Evolutionary conservation across 805 yeast species (phyloP).

Genomic region (Ogataea ganodermae): DNA sequence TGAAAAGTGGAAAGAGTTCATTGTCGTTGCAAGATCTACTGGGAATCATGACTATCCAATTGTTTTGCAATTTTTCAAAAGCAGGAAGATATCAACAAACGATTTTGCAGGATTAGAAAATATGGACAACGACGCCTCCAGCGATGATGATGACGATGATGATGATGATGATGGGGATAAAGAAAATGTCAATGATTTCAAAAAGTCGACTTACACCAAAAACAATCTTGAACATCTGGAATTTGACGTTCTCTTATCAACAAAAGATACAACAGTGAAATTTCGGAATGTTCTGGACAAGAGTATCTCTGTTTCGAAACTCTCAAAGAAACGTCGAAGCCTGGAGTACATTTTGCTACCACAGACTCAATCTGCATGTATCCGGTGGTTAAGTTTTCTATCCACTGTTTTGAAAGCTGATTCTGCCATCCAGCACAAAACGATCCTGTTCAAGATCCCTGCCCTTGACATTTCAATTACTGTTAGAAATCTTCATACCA

Average conservation of each 20-base stretch:
- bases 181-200: background rate
- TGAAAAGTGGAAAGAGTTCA: constrained; percentile 81
- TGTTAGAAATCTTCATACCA: constrained; percentile 29
- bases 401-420: constrained; percentile 44
- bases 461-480: constrained; percentile 46
- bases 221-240: constrained; percentile 19
- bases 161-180: constrained; percentile 13
- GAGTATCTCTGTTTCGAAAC: constrained; percentile 54
- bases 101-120: constrained; percentile 17
- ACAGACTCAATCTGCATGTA: constrained; percentile 52
- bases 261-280: constrained; percentile 39
- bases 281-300: constrained; percentile 72
- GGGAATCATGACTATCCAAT: constrained; percentile 54
- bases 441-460: constrained; percentile 43
- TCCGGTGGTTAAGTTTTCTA: constrained; percentile 66
- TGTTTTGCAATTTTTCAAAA: constrained; percentile 61
- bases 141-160: constrained; percentile 14
- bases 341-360: constrained; percentile 54
- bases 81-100: constrained; percentile 37
- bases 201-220: constrained; percentile 1
- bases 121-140: constrained; percentile 12
- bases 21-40: constrained; percentile 69
- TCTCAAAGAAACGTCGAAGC: constrained; percentile 11
- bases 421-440: constrained; percentile 10
- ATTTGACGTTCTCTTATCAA: constrained; percentile 24